Base-by-base conservation (phyloP, 768 basidiomycete genomes). In the Kwoniella dendrophila region DNA sequence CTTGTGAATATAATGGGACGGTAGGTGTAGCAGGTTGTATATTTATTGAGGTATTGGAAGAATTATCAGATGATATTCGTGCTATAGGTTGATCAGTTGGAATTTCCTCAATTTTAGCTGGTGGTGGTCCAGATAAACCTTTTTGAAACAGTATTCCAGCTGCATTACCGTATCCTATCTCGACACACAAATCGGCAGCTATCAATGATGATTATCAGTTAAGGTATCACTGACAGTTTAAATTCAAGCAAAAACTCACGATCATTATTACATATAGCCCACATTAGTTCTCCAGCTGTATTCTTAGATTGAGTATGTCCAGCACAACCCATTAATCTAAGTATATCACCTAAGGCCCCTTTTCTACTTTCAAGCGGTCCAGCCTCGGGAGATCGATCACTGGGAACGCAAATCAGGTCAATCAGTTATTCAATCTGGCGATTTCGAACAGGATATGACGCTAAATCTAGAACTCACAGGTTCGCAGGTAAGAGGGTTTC, bases 71-170 rank as follows among this genome's bases (percentile, higher is more conserved):
- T 24, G 51, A 52, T 14, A 24, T 51, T 14, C 30, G 40, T 1
- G 40, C 6, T 22, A 55, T 26, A 26, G 43, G 3, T 20, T 56
- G 40, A n/a, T 63, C 55, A 24, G 63, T 52, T 20, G 59, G 63
- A 43, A 79, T 52, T 48, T 75, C 70, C 34, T 63, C 56, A 30
- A 76, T 71, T 22, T 56, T 60, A 16, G 71, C 77, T 12, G 64
- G 34, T n/a, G 75, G 68, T 0, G 73, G 73, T 16, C 60, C 63
- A 4, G 69, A 36, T 69, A 98, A 83, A 16, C 92, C 93, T 73
- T 92, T 94, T 75, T 89, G 87, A 81, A 92, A 94, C 26, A 99
- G 83, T 83, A 92, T 90, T 0, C 96, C 96, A 0, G 93, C 92
- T 41, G 93, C 92, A 75, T 93, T 93, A 41, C 95, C 95, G 70